phyloP scores from a whole-genome alignment of 2,329 filamentous ascomycete species.

The Colletotrichum kahawae region DNA sequence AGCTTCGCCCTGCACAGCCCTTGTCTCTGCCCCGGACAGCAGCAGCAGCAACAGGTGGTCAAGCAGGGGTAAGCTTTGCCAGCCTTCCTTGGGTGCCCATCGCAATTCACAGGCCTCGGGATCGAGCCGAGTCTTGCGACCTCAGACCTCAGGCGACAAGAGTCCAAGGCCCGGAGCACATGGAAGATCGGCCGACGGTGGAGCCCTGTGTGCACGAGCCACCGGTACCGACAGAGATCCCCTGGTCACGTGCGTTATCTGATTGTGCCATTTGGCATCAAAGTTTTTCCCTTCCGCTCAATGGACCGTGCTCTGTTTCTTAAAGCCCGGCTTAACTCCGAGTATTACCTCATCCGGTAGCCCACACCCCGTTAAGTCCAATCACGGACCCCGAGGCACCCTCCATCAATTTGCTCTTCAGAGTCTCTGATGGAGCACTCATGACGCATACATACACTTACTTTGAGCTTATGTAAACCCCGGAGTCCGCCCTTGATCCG shows the following conservation, averaged over 20 bases:
- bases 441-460: background rate
- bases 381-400: background rate
- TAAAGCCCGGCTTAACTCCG: background rate
- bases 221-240: background rate
- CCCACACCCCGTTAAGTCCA: background rate
- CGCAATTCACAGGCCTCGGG: background rate
- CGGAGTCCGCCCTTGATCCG: background rate
- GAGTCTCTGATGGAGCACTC: background rate
- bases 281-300: background rate
- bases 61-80: background rate
- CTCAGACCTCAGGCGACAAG: background rate
- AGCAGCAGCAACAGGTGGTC: background rate
- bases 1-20: slow-evolving; percentile 14
- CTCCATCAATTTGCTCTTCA: background rate
- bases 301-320: background rate
- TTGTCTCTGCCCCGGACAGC: background rate
- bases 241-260: background rate
- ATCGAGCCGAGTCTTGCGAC: background rate
- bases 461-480: background rate
- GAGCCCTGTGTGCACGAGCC: background rate
- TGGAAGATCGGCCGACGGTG: background rate
- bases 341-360: background rate
- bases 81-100: background rate
- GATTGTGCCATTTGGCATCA: background rate
- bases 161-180: background rate